Evolutionary conservation across 2,329 filamentous ascomycete genomes (phyloP), one percentile per base, ranked within the genome.

Genomic region (Alternaria tenuissima): DNA sequence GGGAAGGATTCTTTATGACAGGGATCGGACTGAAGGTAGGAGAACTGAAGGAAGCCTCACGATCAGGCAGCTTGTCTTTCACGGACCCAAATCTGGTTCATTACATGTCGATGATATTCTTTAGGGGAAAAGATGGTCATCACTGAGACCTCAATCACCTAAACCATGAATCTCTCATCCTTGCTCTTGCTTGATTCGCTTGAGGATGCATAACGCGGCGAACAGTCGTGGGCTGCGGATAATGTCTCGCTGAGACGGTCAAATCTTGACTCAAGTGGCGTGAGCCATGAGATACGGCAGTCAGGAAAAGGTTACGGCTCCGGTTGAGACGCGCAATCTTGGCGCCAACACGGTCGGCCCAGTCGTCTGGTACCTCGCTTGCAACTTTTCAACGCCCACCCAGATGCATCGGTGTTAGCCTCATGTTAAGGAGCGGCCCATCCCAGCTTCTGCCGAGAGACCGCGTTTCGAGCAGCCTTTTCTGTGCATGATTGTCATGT

Each of bases 291-390:
- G 30, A 14, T 5, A 16, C n/a, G 34, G 14, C 6, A 38, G 32
- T 16, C 16, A 18, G 20, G 47, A 49, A 41, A 32, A 20, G 42
- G 43, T 22, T 14, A 34, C 24, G 43, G 55, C 39, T 41, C 28
- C 32, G 16, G 18, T 54, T 44, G 14, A 36, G 52, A 20, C 52
- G 41, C 30, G 9, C 28, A 28, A 14, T 38, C 26, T 44, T 44
- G 28, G 47, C 47, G 41, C 39, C 22, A 42, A 52, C 7, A 22
- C 41, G 47, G 55, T 14, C n/a, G 48, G 43, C 28, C 39, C 32
- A 16, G 30, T 53, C n/a, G 8, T 20, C 20, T 53, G 48, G 55
- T 36, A 20, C n/a, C 39, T 57, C 47, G 47, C 46, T 44, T 57
- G 22, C 47, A 52, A 28, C 20, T 34, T 51, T 18, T 11, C 43